Base-by-base conservation (phyloP, 2,329 filamentous ascomycete species). In the Colletotrichum sp. region DNA sequence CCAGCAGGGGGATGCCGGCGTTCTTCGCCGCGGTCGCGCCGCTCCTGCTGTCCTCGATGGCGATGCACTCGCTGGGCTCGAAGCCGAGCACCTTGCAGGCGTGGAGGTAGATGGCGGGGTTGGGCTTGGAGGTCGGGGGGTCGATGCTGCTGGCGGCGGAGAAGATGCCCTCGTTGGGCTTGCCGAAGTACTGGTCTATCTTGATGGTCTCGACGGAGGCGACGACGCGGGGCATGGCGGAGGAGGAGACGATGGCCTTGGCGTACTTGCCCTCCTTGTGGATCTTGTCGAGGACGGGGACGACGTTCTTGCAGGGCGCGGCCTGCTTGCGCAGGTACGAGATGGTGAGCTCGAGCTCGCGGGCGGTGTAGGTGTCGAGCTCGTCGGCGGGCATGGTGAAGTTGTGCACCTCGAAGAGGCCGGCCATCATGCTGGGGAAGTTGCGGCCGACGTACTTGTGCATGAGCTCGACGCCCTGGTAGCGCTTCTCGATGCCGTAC, bases 381-480 rank as follows among this genome's bases (percentile, higher is more conserved):
- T 98, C 94, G 3, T 91, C 92, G 24, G 89, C 84, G 48, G 85
- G 81, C 86, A 98, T 91, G 69, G 89, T 86, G 86, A 98, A 96
- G 85, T 89, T 88, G 89, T 95, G 93, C 85, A 94, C 93, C 84
- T 91, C 87, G 86, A 96, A 93, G 77, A 98, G 91, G 76, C 92
- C 92, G 75, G 88, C 86, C 86, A 98, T 93, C 95, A 98, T 98
- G 85, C 95, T 95, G 79, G 95, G 94, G 90, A 98, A 98, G 90
- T 98, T 98, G 84, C 96, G 94, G 80, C 96, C 96, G 80, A 98
- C 95, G 82, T 97, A 98, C 86, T 98, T 94, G 80, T 90, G 88
- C 86, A 98, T 94, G 78, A 98, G 93, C 77, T 92, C 90, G 61
- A 93, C 91, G 82, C 94, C 94, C 7, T 94, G 95, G 88, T 98